These are phyloP conservation scores for Laguncularia racemosa DNA, from an alignment of 345 rosid genomes.

Conservation along the genomic window DNA sequence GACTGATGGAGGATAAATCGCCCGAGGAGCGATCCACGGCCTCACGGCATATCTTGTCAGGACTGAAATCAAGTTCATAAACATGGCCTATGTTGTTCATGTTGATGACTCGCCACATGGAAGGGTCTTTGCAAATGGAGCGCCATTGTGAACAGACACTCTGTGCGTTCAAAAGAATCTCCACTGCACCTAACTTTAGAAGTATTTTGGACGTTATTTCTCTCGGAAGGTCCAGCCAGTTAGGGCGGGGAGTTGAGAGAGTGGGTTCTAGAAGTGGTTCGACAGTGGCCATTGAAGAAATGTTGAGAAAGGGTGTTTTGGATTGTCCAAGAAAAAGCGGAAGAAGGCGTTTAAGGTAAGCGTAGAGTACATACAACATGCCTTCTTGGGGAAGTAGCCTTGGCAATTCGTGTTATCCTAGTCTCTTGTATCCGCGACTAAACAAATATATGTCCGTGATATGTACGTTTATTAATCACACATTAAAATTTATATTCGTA, in stretches of 20 bases:
- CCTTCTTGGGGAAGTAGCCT: too few species aligned
- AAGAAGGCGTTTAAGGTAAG: too few species aligned
- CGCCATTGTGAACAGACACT: conserved; percentile 52
- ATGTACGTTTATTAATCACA: too few species aligned
- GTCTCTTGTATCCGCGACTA: too few species aligned
- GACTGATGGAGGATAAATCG: conserved; percentile 26
- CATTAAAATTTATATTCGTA: too few species aligned
- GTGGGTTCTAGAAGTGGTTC: too few species aligned
- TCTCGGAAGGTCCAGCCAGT: conserved; percentile 51
- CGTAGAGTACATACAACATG: too few species aligned
- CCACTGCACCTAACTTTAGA: conserved; percentile 26
- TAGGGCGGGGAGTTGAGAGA: background rate
- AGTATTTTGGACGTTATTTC: conserved; percentile 42
- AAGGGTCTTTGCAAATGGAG: conserved; percentile 35
- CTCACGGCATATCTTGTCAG: conserved; percentile 24
- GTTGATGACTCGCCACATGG: conserved; percentile 41
- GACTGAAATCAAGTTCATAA: background rate
- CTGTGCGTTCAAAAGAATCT: conserved; percentile 33
- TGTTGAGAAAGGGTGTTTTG: too few species aligned
- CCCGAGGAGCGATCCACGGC: conserved; percentile 60
- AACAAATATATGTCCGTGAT: too few species aligned
- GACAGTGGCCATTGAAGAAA: too few species aligned
- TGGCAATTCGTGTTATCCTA: too few species aligned
- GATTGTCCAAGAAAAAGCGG: too few species aligned
- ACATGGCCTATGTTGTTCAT: conserved; percentile 9